These are phyloP conservation scores for Eucalyptus viminalis DNA, from an alignment of 345 rosid genomes.

Conservation along the genomic window DNA sequence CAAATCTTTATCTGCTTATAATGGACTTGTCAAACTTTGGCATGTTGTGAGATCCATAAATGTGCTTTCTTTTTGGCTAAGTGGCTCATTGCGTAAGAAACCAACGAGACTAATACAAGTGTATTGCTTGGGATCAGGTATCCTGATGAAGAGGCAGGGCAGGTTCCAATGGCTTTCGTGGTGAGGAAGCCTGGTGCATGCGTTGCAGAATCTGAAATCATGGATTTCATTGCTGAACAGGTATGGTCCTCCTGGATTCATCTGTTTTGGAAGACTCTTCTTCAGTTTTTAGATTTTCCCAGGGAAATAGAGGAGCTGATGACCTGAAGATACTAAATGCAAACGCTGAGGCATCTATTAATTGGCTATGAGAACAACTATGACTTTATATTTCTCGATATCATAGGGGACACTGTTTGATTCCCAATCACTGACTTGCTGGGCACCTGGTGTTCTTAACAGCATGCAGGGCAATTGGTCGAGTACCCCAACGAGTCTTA, in stretches of 20 bases:
- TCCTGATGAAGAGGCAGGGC: constrained; percentile 89
- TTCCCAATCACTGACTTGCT: neutral
- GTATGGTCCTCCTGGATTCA: constrained; percentile 6
- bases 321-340: neutral
- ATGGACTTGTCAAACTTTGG: neutral
- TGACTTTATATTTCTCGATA: neutral
- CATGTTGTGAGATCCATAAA: neutral
- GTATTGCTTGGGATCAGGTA: constrained; percentile 21
- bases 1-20: neutral
- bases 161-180: constrained; percentile 89
- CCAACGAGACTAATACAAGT: neutral
- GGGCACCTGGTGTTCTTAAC: neutral
- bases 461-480: neutral
- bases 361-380: neutral
- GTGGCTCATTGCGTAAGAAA: neutral
- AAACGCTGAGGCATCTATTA: neutral
- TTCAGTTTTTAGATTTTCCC: neutral
- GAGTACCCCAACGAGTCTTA: neutral
- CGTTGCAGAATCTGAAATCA: constrained; percentile 36
- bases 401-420: neutral
- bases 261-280: neutral
- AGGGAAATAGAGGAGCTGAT: neutral
- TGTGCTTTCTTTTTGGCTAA: neutral
- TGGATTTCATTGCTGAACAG: constrained; percentile 68
- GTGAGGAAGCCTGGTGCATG: constrained; percentile 68